These are phyloP conservation scores for Croton setiger DNA, from an alignment of 441 rosid genomes.

Conservation along the genomic window DNA sequence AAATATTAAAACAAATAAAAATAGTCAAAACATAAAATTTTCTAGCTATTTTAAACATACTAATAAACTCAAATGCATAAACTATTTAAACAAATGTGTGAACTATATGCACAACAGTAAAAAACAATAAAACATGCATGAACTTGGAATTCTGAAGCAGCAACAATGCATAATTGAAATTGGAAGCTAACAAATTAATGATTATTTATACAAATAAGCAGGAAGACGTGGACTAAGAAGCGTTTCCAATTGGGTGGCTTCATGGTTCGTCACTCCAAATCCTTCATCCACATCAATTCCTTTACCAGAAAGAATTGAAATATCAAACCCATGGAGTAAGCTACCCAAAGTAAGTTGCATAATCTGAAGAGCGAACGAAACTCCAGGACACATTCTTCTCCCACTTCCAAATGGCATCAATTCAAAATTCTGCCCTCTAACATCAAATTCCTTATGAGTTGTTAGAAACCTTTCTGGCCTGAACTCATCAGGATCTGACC, in stretches of 20 bases:
- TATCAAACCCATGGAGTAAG: slow-evolving; percentile 39
- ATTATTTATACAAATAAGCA: slow-evolving; percentile 28
- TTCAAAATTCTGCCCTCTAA: slow-evolving; percentile 29
- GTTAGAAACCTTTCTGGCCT: slow-evolving; percentile 44
- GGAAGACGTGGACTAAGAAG: slow-evolving; percentile 41
- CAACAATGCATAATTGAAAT: no score
- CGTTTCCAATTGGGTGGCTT: slow-evolving; percentile 36
- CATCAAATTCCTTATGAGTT: slow-evolving; percentile 23
- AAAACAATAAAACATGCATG: no score
- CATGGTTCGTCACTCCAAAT: slow-evolving; percentile 41
- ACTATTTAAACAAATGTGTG: no score
- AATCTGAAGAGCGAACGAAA: slow-evolving; percentile 22
- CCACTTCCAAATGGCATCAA: slow-evolving; percentile 42
- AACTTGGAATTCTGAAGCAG: no score
- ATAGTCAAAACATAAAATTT: no score
- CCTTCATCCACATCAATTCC: slow-evolving; percentile 38
- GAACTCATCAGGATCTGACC: slow-evolving; percentile 31
- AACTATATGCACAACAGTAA: no score
- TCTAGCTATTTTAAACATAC: no score
- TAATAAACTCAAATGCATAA: no score
- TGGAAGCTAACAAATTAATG: no score
- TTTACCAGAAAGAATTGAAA: background rate
- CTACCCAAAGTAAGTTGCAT: slow-evolving; percentile 29
- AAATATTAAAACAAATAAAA: no score
- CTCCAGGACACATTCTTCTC: slow-evolving; percentile 44